Base-by-base conservation (phyloP, 176 grass and related monocot species). In the Lolium rigidum region DNA sequence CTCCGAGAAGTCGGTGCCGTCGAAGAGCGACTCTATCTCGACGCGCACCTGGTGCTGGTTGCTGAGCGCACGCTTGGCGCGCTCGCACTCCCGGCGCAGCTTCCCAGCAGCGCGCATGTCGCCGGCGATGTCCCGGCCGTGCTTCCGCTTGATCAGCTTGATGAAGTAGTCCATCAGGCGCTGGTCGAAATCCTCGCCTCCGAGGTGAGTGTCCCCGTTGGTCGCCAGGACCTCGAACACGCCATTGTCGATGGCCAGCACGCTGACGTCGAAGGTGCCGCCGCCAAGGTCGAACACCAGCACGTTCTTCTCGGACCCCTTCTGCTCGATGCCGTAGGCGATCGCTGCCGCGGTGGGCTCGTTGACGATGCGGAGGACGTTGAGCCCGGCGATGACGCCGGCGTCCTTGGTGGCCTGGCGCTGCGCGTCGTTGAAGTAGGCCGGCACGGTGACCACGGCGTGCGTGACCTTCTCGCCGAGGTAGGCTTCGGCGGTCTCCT, bases 331-430 rank as follows among this genome's bases (percentile, higher is more conserved):
- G 3, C 95, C 91, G 66, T 98, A 95, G 48, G 95, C 93, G 54
- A 98, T 90, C 61, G 91, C 93, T 0, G 95, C 93, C 0, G 95
- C 93, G 0, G 93, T 95, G 31, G 93, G 93, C 87, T 98, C 95
- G 77, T 98, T 95, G 80, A 98, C 89, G n/a, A 98, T 98, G 61
- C 93, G 89, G 89, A 89, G 37, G 14, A 98, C 95, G 56, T 95
- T 98, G 22, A 98, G 93, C 0, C 95, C 95, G 0, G 95, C 20
- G 49, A 98, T 95, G 61, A 90, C 83, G 7, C 93, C 91, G 39
- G 95, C 93, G 62, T 98, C 93, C 81, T 93, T 98, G 56, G 93
- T 98, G 63, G 95, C 95, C 93, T 98, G 91, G 6, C 95, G 89
- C 59, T 95, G 93, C 2, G 93, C 93, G 78, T 98, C 93, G 60